Percentiles rank a stretch among this genome's conserved stretches.
Conservation (phyloP, 768 basidiomycete species). For the Mycena pura region DNA sequence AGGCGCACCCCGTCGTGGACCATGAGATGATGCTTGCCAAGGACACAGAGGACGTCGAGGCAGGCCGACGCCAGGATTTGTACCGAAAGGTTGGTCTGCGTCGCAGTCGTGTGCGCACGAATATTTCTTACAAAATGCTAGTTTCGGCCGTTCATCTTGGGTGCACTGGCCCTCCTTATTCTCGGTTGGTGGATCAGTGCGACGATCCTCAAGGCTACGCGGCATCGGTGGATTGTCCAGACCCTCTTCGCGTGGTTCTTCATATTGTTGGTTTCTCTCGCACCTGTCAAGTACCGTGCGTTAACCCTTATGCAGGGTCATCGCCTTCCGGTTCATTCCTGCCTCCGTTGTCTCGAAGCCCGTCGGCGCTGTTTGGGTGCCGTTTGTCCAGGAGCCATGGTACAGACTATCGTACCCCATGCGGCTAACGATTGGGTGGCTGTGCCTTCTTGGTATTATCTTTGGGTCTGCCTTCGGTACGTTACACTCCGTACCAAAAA, state of each 20-base stretch:
- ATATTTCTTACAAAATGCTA: neutral
- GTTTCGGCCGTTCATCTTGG: conserved; percentile 54
- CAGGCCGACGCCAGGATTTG: conserved; percentile 13
- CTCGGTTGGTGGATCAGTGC: conserved; percentile 89
- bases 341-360: conserved; percentile 73
- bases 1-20: conserved; percentile 28
- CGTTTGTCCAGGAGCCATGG: conserved; percentile 71
- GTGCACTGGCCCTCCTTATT: conserved; percentile 62
- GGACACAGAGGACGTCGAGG: conserved; percentile 31
- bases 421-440: conserved; percentile 75
- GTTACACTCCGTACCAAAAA: neutral
- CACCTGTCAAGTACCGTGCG: neutral
- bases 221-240: conserved; percentile 85
- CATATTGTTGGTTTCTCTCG: conserved; percentile 58
- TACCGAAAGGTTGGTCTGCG: conserved; percentile 29
- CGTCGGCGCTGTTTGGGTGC: conserved; percentile 74
- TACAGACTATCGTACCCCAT: conserved; percentile 50
- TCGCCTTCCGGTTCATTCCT: conserved; percentile 87
- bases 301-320: conserved; percentile 52
- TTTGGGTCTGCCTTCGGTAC: conserved; percentile 87
- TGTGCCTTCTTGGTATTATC: conserved; percentile 75
- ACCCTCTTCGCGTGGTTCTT: conserved; percentile 87
- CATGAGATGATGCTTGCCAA: conserved; percentile 32
- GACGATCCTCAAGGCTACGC: conserved; percentile 69
- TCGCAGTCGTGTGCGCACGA: conserved; percentile 1